phyloP scores from a whole-genome alignment of 2,329 filamentous ascomycete genomes.

The Zasmidium angulare region DNA sequence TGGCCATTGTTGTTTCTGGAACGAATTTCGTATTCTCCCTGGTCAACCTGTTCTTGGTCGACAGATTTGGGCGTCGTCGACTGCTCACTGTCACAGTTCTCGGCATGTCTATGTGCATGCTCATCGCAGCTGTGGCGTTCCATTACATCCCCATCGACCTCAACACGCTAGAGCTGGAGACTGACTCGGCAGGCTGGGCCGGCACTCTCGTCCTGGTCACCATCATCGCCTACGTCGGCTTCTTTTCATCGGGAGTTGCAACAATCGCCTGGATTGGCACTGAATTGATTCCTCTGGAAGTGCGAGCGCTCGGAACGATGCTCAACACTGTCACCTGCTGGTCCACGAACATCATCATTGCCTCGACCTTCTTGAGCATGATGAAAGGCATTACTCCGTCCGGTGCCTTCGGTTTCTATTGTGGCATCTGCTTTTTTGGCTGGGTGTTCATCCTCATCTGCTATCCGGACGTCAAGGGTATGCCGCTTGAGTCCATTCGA shows the following conservation, averaged over 20 bases:
- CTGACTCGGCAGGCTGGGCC: conserved; percentile 35
- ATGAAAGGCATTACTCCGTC: conserved; percentile 53
- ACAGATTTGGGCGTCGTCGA: conserved; percentile 46
- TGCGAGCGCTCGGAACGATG: conserved; percentile 52
- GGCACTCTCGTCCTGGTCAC: conserved; percentile 43
- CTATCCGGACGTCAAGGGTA: conserved; percentile 56
- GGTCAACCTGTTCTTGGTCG: conserved; percentile 50
- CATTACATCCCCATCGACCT: conserved; percentile 49
- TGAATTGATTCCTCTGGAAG: conserved; percentile 50
- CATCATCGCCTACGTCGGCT: conserved; percentile 46
- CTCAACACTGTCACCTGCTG: conserved; percentile 47
- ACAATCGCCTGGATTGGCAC: conserved; percentile 50
- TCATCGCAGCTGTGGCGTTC: conserved; percentile 47
- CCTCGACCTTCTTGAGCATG: conserved; percentile 52
- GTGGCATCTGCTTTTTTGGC: conserved; percentile 50
- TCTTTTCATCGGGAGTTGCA: conserved; percentile 48
- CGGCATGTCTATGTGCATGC: conserved; percentile 47
- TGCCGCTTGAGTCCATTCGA: conserved; percentile 56
- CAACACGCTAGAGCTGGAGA: conserved; percentile 41
- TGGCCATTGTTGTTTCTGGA: conserved; percentile 46
- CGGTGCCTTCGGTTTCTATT: conserved; percentile 55
- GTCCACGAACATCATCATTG: conserved; percentile 52
- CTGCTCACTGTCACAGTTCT: conserved; percentile 47
- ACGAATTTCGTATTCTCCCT: conserved; percentile 53
- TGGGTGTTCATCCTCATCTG: conserved; percentile 51